These are phyloP conservation scores for Globisporangium takayamanum DNA, from an alignment of 352 stramenopile genomes.

Conservation along the genomic window DNA sequence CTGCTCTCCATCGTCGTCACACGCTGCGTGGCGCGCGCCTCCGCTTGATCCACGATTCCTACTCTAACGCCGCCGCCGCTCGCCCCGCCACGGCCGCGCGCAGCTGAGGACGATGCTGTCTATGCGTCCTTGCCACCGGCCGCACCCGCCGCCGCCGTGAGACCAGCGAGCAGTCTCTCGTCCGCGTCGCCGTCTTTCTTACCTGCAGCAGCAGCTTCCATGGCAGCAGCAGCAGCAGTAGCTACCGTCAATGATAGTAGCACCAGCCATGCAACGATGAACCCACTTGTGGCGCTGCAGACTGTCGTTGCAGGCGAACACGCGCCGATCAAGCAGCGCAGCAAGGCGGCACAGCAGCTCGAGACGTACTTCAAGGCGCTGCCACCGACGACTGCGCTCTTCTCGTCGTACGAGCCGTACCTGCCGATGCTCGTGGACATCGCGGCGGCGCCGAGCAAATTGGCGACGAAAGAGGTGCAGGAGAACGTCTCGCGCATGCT, in stretches of 20 bases:
- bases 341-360: conserved; percentile 39
- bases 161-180: conserved; percentile 4
- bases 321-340: conserved; percentile 29
- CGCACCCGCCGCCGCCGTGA: background rate
- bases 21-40: no score
- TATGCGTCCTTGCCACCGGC: conserved; percentile 4
- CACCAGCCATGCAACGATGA: conserved; percentile 11
- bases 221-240: background rate
- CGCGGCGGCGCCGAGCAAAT: conserved; percentile 21
- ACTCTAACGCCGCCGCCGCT: conserved; percentile 6
- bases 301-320: conserved; percentile 33
- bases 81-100: conserved; percentile 8
- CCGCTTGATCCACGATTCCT: conserved; percentile 6
- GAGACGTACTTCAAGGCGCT: conserved; percentile 28
- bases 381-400: conserved; percentile 17
- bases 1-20: no score
- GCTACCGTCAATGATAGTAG: background rate
- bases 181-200: conserved; percentile 15
- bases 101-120: conserved; percentile 13
- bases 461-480: conserved; percentile 26
- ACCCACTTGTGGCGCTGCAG: conserved; percentile 39
- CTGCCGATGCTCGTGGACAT: conserved; percentile 31
- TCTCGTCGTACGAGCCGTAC: conserved; percentile 48
- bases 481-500: conserved; percentile 32
- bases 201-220: background rate